These are phyloP conservation scores for Bipolaris victoriae DNA, from an alignment of 2,329 filamentous ascomycete species.

Conservation along the genomic window DNA sequence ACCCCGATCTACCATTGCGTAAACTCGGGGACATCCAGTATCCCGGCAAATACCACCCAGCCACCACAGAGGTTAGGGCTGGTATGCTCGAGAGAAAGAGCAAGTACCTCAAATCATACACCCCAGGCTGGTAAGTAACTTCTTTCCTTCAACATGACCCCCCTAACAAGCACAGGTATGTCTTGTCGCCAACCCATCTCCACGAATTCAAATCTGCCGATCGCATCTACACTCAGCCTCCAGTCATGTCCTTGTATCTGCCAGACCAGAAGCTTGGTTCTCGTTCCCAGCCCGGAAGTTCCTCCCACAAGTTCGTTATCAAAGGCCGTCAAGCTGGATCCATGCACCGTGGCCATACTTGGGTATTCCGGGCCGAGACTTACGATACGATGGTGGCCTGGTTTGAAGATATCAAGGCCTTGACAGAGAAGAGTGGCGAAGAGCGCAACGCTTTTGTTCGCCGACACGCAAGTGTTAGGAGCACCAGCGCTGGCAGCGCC, in stretches of 20 bases:
- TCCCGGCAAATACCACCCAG: conserved; percentile 84
- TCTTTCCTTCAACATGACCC: background rate
- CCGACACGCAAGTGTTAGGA: conserved; percentile 77
- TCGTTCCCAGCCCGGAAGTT: conserved; percentile 79
- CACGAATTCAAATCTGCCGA: conserved; percentile 99
- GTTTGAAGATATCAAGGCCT: conserved; percentile 88
- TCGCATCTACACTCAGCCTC: conserved; percentile 78
- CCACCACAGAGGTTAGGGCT: conserved; percentile 82
- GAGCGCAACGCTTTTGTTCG: conserved; percentile 88
- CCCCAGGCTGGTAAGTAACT: conserved; percentile 80
- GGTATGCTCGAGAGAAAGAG: conserved; percentile 96
- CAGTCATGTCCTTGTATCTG: conserved; percentile 94
- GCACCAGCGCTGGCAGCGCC: conserved; percentile 68
- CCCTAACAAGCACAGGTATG: conserved; percentile 69
- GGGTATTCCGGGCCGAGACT: conserved; percentile 71
- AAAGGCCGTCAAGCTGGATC: conserved; percentile 93
- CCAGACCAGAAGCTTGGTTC: conserved; percentile 95
- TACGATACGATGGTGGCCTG: conserved; percentile 97
- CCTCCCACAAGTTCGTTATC: conserved; percentile 96
- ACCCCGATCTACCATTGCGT: conserved; percentile 79
- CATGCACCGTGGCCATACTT: conserved; percentile 81
- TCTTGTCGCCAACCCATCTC: conserved; percentile 92
- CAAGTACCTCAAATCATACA: conserved; percentile 98
- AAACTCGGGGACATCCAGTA: conserved; percentile 85
- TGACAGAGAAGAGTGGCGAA: conserved; percentile 88